Base-by-base conservation (phyloP, 768 basidiomycete species). In the Dacryopinax spathularia region DNA sequence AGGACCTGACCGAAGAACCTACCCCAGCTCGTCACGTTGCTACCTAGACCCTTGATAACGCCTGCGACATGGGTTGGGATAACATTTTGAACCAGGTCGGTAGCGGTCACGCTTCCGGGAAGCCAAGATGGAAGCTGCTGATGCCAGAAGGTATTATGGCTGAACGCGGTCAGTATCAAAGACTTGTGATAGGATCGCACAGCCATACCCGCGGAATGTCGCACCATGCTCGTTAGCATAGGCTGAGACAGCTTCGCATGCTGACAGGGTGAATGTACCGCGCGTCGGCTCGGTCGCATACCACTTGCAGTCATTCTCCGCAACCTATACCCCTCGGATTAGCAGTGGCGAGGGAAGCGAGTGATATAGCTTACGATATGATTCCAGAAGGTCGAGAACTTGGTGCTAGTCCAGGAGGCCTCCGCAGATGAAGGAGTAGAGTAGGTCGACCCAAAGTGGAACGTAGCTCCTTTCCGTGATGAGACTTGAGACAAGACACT, bases 61-160 rank as follows among this genome's bases (percentile, higher is more conserved):
- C 25, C 31, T 5, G 25, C 20, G 6, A 56, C 48, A 18, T 56
- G 48, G 6, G 29, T 25, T 2, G 48, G 48, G 48, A 56, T 56
- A 5, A 56, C 48, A 18, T 56, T 56, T 22, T 56, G 12, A 22
- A 56, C 48, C 22, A 56, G 48, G 29, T 56, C 48, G 48, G 3
- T 27, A 2, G 48, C 48, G 5, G 48, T 56, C 13, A 56, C 25
- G 48, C 31, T 56, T 3, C 48, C 48, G 25, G 48, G 48, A 56
- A 56, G 48, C 48, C 48, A 56, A 2, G 48, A 22, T 5, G 48
- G 48, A 22, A 56, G 48, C 48, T 56, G 48, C 25, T 56, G 25
- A 29, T 56, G 48, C 48, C 48, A 56, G 25, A 56, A 56, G 48
- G 48, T 56, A 31, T 56, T 56, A 29, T 56, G 48, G 22, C 48